Evolutionary conservation across 2,329 filamentous ascomycete species (phyloP), one percentile per base, ranked within the genome.

Genomic region (Chlorencoelia australis): DNA sequence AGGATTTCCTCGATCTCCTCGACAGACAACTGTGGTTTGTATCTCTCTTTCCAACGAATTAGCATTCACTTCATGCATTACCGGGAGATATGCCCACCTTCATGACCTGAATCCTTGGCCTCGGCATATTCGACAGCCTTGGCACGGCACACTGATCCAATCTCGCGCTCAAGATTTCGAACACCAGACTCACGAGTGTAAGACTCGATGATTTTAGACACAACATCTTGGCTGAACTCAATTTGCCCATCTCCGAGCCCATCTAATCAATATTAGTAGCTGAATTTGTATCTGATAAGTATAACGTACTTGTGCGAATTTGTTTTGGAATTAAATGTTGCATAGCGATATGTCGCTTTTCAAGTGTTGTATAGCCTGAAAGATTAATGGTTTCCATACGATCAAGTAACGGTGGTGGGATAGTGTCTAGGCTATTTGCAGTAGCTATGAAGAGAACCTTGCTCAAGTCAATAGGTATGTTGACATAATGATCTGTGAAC

Each of bases 371-470:
- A 65, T 98, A 98, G 48, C 91, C 91, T 2, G 87, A 85, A 15
- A 98, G 73, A 47, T 83, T 75, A 37, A 98, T 94, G 5, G 81
- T 94, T 63, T 98, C 91, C 89, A 98, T 95, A 41, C 91, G 82
- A 61, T 98, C 91, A 9, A 98, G 71, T 3, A 98, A 67, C 13
- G 91, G 88, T n/a, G 87, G 70, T 2, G 91, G 88, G 36, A 98
- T 98, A 1, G 88, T 95, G 53, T 96, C 89, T 16, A 96, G 70
- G 7, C 75, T 86, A 62, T 98, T 98, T 30, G 91, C 91, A 0
- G 91, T 98, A 5, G 91, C 91, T 52, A 98, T 94, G 64, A 98
- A 98, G 8, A 98, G 71, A 15, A 98, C 85, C 62, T 94, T 95
- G 64, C 86, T 94, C 14, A 98, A 70, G 56, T 98, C 91, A 47